Evolutionary conservation across 208 protist species (phyloP).

Genomic region (Crithidia mellificae): DNA sequence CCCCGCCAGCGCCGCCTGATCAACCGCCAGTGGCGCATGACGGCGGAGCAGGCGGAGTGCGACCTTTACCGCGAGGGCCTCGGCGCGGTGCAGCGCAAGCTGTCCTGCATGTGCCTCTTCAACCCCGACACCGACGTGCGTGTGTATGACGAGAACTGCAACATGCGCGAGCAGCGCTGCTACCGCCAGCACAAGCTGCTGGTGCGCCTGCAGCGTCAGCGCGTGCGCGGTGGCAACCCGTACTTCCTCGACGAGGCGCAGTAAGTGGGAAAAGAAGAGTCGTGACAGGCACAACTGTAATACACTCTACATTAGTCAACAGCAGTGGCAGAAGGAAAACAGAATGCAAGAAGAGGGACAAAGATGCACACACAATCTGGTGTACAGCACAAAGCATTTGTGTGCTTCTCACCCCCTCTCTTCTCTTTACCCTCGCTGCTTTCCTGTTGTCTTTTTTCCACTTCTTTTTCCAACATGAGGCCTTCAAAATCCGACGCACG

Average conservation of each 20-base stretch:
- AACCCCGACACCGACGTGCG: slow-evolving; percentile 55
- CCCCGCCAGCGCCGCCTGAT: slow-evolving; percentile 28
- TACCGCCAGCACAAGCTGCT: slow-evolving; percentile 46
- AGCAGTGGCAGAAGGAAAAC: no score
- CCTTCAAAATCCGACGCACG: no score
- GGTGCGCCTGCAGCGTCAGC: slow-evolving; percentile 32
- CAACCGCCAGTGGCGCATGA: slow-evolving; percentile 42
- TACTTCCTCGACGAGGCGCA: slow-evolving; percentile 40
- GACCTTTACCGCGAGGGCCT: slow-evolving; percentile 43
- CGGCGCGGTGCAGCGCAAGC: slow-evolving; percentile 38
- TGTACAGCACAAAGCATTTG: no score
- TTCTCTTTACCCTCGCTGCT: no score
- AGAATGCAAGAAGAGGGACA: no score
- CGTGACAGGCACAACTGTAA: slow-evolving; percentile 10
- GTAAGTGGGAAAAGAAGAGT: neutral
- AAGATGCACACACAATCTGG: no score
- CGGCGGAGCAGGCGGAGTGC: slow-evolving; percentile 41
- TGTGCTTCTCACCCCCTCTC: no score
- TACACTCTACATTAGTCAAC: no score
- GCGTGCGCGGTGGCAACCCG: slow-evolving; percentile 28
- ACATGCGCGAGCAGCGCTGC: slow-evolving; percentile 32
- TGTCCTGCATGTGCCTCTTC: slow-evolving; percentile 77
- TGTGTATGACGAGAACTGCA: slow-evolving; percentile 46
- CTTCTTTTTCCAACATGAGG: no score
- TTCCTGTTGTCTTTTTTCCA: no score